Evolutionary conservation across 192 early-diverging fungal species (phyloP), one percentile per base, ranked within the genome.

Genomic region (Rhizophagus clarus): DNA sequence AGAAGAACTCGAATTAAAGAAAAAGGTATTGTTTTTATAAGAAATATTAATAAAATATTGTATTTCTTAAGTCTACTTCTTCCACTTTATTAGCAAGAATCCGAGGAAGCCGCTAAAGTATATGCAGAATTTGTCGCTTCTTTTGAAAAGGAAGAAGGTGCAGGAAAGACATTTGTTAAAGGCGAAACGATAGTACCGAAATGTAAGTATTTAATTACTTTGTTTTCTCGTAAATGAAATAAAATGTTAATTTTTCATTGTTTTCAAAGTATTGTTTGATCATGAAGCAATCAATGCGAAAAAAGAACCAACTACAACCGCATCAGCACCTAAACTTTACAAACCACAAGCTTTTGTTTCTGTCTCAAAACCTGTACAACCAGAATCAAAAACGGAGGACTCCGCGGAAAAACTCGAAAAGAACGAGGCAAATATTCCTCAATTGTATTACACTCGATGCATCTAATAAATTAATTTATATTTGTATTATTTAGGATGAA

Each of bases 91-190:
- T 83, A 92, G 91, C 84, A 91, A 90, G 94, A 94, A 77, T 87
- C 90, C 28, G 93, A 94, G 74, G 94, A 95, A 84, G 90, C 94
- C 20, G 93, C 92, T 31, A 89, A 90, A 74, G 93, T 93, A 3
- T 93, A 93, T 81, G 89, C 87, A 61, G 93, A 94, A 42, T 96
- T 96, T 84, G 91, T 93, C 14, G 93, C 93, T 8, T 95, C 94
- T 1, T 95, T 96, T 80, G 93, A 92, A 69, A 87, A 87, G n/a
- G 89, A 88, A 28, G 47, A 77, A 29, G 74, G 62, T 42, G 75
- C 70, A 82, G 82, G 77, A 75, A 85, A 83, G 60, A 85, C 79
- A 40, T 92, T 92, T 79, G 83, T 92, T 37, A 87, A 87, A 77
- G 84, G 84, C 24, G 85, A 84, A 37, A 85, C 88, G 12, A 81